phyloP scores from a whole-genome alignment of 202 grass and related monocot species.

The Alloteropsis angusta region DNA sequence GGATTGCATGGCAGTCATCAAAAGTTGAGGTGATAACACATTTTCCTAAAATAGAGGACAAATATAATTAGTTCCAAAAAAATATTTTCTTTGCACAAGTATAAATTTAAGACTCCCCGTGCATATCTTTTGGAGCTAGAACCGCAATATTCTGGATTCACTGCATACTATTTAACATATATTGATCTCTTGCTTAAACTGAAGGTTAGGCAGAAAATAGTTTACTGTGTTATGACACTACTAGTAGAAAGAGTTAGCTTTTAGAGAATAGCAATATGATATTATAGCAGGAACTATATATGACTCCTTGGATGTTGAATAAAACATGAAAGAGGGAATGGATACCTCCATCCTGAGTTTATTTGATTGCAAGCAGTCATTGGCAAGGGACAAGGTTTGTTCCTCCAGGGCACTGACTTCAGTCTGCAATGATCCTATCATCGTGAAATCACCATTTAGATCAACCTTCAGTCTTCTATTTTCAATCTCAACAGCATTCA shows the following conservation, averaged over 20 bases:
- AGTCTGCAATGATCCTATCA: slow-evolving; percentile 50
- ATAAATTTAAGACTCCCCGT: not conserved
- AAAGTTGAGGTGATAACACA: slow-evolving; percentile 19
- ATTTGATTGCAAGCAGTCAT: slow-evolving; percentile 40
- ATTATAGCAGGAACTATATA: not conserved
- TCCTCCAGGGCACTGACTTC: slow-evolving; percentile 56
- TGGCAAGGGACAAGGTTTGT: slow-evolving; percentile 51
- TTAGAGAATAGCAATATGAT: not conserved
- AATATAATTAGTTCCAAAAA: not conserved
- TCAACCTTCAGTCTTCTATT: slow-evolving; percentile 73
- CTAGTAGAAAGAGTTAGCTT: not conserved
- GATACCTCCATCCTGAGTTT: slow-evolving; percentile 58
- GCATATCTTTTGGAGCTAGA: not conserved
- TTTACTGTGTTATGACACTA: not conserved
- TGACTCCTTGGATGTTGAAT: not conserved
- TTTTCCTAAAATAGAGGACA: slow-evolving; percentile 41
- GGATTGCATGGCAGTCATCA: slow-evolving; percentile 23
- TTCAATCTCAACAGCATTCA: slow-evolving; percentile 64
- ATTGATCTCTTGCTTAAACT: not conserved
- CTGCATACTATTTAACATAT: not conserved
- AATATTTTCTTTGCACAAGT: not conserved
- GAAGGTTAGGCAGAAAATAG: slow-evolving; percentile 6
- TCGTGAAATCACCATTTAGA: slow-evolving; percentile 53
- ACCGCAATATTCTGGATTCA: not conserved
- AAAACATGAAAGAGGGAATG: slow-evolving; percentile 7